Conservation (phyloP, 2,329 filamentous ascomycete genomes). For the Paracoccidioides lutzii region DNA sequence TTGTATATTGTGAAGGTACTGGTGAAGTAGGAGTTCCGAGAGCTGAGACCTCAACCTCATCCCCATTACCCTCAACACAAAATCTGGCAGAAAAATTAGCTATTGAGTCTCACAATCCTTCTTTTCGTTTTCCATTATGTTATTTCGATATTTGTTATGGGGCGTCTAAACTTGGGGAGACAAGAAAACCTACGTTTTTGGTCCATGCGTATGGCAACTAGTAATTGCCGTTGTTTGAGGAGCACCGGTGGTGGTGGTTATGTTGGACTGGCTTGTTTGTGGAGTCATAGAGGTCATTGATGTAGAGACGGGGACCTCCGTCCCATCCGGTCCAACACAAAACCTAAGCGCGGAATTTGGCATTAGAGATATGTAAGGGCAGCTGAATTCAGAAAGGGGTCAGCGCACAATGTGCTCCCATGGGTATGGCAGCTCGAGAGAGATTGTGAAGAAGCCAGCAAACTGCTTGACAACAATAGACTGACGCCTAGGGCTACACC, state of each 20-base stretch:
- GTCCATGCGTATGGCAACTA: slow-evolving; percentile 39
- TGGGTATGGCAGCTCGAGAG: slow-evolving; percentile 22
- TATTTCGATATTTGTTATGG: not conserved
- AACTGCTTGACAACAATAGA: not conserved
- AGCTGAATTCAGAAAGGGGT: not conserved
- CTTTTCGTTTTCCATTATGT: not conserved
- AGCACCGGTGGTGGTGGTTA: slow-evolving; percentile 15
- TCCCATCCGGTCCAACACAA: slow-evolving; percentile 19
- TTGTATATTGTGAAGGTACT: slow-evolving; percentile 49
- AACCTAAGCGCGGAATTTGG: slow-evolving; percentile 9
- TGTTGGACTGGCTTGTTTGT: slow-evolving; percentile 1
- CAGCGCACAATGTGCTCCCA: slow-evolving; percentile 18
- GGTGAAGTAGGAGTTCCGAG: slow-evolving; percentile 43
- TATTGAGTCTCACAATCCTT: not conserved
- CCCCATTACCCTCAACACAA: slow-evolving; percentile 24
- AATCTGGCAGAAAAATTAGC: slow-evolving; percentile 12
- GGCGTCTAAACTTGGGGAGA: not conserved
- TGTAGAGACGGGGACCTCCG: slow-evolving; percentile 16
- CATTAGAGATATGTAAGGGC: not conserved
- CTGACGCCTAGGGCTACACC: not conserved
- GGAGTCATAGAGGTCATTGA: slow-evolving; percentile 10
- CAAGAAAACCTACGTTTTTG: slow-evolving; percentile 25
- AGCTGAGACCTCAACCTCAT: slow-evolving; percentile 26
- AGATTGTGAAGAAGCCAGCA: slow-evolving; percentile 8
- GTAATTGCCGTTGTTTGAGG: slow-evolving; percentile 37